A percentile compares a stretch with the other conserved stretches of the same genome.
phyloP scores from a whole-genome alignment of 257 asterid genomes.

The Coffea eugenioides region DNA sequence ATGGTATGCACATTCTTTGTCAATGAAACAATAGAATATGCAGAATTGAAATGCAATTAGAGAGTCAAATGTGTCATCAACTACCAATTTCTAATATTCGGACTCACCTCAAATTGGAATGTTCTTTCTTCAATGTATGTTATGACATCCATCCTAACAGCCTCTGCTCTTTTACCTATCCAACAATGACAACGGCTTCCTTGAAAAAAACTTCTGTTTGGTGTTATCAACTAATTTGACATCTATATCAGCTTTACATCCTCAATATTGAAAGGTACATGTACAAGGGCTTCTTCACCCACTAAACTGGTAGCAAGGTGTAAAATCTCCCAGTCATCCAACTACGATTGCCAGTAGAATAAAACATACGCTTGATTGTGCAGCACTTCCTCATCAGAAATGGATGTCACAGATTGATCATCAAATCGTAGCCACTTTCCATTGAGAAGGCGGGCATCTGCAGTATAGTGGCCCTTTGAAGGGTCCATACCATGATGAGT shows the following conservation, averaged over 20 bases:
- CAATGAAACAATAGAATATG: no score
- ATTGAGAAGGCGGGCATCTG: conserved; percentile 73
- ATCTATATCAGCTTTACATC: conserved; percentile 7
- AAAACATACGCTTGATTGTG: conserved; percentile 75
- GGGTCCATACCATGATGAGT: conserved; percentile 85
- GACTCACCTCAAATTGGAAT: not conserved
- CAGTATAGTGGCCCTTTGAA: conserved; percentile 77
- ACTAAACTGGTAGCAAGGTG: not conserved
- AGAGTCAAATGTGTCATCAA: not conserved
- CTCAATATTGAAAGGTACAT: conserved; percentile 2
- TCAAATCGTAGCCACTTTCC: conserved; percentile 82
- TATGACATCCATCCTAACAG: not conserved
- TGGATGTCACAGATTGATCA: conserved; percentile 58
- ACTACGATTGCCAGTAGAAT: conserved; percentile 66
- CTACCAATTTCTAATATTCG: not conserved
- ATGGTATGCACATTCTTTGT: no score
- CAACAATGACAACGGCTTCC: not conserved
- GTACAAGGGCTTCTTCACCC: not conserved
- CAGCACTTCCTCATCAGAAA: conserved; percentile 58
- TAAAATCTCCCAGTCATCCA: conserved; percentile 21
- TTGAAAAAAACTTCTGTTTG: not conserved
- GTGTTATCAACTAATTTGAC: not conserved
- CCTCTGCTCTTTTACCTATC: not conserved
- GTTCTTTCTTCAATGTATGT: not conserved
- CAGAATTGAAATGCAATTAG: no score